Conservation (phyloP, 176 grass and related monocot genomes). For the Cymbopogon citratus region DNA sequence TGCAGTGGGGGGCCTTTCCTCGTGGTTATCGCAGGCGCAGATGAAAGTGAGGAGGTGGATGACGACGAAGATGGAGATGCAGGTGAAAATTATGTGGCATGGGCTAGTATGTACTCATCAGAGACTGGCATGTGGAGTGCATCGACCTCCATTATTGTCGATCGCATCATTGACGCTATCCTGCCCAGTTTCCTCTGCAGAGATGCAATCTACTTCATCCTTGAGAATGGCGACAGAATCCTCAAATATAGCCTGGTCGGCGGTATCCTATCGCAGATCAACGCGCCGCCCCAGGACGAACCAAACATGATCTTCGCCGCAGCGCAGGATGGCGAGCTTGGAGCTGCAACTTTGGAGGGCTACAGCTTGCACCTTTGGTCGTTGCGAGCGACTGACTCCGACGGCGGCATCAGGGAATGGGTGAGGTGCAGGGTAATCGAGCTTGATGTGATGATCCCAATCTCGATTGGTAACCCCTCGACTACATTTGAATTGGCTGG, state of each 20-base stretch:
- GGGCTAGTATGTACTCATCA: background rate
- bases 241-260: background rate
- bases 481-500: background rate
- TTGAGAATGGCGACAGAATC: background rate
- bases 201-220: background rate
- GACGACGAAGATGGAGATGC: background rate
- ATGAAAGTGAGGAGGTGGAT: no score
- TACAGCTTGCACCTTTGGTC: background rate
- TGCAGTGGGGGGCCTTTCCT: background rate
- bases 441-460: background rate
- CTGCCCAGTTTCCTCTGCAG: background rate
- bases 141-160: background rate
- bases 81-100: background rate
- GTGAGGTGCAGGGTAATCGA: background rate
- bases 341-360: background rate
- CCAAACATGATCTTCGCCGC: background rate
- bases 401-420: background rate
- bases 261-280: background rate
- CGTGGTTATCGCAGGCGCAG: background rate
- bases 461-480: background rate
- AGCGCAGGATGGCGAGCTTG: background rate
- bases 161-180: no score
- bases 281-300: accelerated
- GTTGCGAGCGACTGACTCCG: background rate
- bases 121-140: background rate